Evolutionary conservation across 2,329 filamentous ascomycete species (phyloP), one percentile per base, ranked within the genome.

Genomic region (Diplocarpon rosae): DNA sequence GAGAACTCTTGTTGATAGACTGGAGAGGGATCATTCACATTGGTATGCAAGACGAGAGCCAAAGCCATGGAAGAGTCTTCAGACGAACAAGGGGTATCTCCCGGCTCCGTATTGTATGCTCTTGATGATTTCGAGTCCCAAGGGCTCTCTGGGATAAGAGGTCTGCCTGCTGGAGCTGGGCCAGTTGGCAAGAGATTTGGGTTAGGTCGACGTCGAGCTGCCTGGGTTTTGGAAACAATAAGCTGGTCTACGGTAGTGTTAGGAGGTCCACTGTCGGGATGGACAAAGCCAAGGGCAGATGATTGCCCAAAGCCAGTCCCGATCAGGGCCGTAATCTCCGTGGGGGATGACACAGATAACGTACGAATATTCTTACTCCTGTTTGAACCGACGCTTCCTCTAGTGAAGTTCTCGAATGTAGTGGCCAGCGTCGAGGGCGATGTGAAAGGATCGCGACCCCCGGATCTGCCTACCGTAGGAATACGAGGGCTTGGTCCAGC

Each of bases 1-100:
- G 42, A 28, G 14, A 60, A 48, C 8, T 43, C 33, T 1, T 31
- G 35, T n/a, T 47, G 32, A 30, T 51, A 57, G n/a, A 48, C 45
- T 2, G 32, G 13, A 5, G 42, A 40, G 1, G 45, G 35, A 16
- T 54, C 43, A 10, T 43, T 39, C 12, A 43, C 38, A 11, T 12
- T 35, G 8, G 17, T 17, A 6, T 30, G 39, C 12, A 48, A 32
- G 28, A 51, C 46, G 9, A 51, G 29, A 24, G 49, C 49, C 30
- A 12, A 14, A 17, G 47, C 44, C n/a, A 14, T 8, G 5, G 33
- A 17, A 16, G n/a, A 46, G 49, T n/a, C 9, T 16, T 29, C 29
- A 20, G 37, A 31, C 11, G 37, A 14, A 20, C 32, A 17, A 15
- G 45, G 42, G 5, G 41, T 32, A 33, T 40, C 30, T 15, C 37